Evolutionary conservation across 352 stramenopile genomes (phyloP), one percentile per base, ranked within the genome.

Genomic region (Pythium aphanidermatum): DNA sequence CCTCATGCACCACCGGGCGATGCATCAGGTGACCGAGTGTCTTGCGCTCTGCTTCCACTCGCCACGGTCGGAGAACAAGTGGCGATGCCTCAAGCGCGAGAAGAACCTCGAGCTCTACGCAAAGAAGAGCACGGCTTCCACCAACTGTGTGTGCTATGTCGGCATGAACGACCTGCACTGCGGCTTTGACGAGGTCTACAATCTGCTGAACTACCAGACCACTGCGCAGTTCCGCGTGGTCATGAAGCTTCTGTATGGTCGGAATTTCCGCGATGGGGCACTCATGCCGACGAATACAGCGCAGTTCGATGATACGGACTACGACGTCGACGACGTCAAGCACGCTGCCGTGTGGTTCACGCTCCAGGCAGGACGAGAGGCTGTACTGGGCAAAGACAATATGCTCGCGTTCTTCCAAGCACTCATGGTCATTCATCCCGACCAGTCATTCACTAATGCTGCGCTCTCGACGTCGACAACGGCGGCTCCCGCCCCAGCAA

Each of bases 391-490:
- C 31, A 63, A 65, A 23, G 64, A 83, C 43, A 74, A 78, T 39
- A 51, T 68, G 41, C 48, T 86, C 33, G 75, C 68, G 33, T 78
- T 83, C 34, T 86, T 83, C 47, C 74, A 86, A 46, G 75, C 71
- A 11, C 50, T 86, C 16, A 75, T 78, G 53, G 45, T 85, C 19
- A 70, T 85, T 30, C 48, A 73, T 3, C 72, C 72, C 0, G 67
- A 81, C 38, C 64, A 45, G 12, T 52, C 33, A 14, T 31, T 34
- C 1, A 46, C 16, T 14, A 51, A 21, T 19, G 23, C 27, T 13
- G 16, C 48, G 16, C 51, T 38, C 40, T 52, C 33, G 1, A 40
- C 55, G 2, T 66, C 54, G 14, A 61, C 57, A 1, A 62, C 61
- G 41, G 51, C 52, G 30, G 58, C 55, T 7, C 26, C 58, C 11